Evolutionary conservation across 768 basidiomycete species (phyloP).

Genomic region (Tricholoma hemisulphureum): DNA sequence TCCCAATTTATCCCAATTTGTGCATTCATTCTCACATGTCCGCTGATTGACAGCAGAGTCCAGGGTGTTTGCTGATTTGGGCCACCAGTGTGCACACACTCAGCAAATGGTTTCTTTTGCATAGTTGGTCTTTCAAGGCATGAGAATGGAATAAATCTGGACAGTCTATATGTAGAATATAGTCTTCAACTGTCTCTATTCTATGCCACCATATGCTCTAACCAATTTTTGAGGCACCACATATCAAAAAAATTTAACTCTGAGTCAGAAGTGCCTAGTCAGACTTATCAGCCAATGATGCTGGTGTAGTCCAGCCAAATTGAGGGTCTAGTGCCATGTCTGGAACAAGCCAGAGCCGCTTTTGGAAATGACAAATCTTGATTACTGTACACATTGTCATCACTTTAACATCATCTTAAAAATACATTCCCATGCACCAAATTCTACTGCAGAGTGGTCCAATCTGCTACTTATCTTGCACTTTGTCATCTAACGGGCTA

Average conservation of each 20-base stretch:
- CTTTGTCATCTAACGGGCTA: too few species aligned
- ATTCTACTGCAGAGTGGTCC: too few species aligned
- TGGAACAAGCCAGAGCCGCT: too few species aligned
- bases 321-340: too few species aligned
- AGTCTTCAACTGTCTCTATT: not conserved
- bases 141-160: not conserved
- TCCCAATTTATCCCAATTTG: not conserved
- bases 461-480: too few species aligned
- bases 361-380: too few species aligned
- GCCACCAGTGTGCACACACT: not conserved
- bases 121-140: not conserved
- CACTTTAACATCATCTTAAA: too few species aligned
- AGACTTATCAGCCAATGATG: too few species aligned
- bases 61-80: not conserved
- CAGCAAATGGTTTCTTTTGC: not conserved
- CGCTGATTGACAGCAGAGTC: not conserved
- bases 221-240: not conserved
- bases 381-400: too few species aligned
- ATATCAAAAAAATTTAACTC: not conserved
- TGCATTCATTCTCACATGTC: not conserved
- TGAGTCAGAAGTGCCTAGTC: too few species aligned
- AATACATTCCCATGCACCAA: too few species aligned
- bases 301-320: too few species aligned
- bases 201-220: not conserved
- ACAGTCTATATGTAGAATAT: not conserved